Evolutionary conservation across 2,329 filamentous ascomycete species (phyloP), one percentile per base, ranked within the genome.

Genomic region (Aureobasidium vineae): DNA sequence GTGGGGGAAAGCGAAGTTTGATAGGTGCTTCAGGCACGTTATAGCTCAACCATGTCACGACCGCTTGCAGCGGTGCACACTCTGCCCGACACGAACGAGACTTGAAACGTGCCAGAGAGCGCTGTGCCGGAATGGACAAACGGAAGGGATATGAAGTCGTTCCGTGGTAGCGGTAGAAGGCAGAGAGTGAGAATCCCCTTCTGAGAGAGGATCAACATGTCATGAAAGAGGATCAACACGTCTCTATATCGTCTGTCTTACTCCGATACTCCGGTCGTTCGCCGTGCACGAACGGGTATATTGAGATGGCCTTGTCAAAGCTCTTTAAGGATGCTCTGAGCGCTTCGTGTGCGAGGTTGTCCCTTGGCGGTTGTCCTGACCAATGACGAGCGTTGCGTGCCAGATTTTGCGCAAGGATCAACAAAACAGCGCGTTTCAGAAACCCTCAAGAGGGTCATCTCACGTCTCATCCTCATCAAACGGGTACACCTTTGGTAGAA

Each of bases 391-490:
- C n/a, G 26, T 23, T 23, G 41, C 11, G n/a, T 47, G 28, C 41
- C 21, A 61, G 57, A 61, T 61, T 61, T 61, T 28, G 57, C 57
- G 57, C 57, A 61, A 59, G 57, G 57, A 61, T 61, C 57, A 28
- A 49, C 57, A 38, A 59, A 19, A 40, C 21, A 41, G 33, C 8
- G 59, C 36, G 59, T 63, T 63, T 63, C 59, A 63, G 59, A 63
- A 40, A 19, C 40, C 15, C 40, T n/a, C 45, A 63, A 47, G 59
- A 63, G 59, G 59, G 59, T 63, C 59, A 52, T 50, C 59, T 31
- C 59, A 50, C 59, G 59, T 63, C 59, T 63, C 59, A 63, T 63
- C 59, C 59, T 63, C 59, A 63, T 63, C 59, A 63, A 63, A 63
- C 45, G 45, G 59, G 59, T 63, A 52, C 59, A 40, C 33, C 15